Conservation (phyloP, 768 basidiomycete genomes). For the Auriscalpium microsporum region DNA sequence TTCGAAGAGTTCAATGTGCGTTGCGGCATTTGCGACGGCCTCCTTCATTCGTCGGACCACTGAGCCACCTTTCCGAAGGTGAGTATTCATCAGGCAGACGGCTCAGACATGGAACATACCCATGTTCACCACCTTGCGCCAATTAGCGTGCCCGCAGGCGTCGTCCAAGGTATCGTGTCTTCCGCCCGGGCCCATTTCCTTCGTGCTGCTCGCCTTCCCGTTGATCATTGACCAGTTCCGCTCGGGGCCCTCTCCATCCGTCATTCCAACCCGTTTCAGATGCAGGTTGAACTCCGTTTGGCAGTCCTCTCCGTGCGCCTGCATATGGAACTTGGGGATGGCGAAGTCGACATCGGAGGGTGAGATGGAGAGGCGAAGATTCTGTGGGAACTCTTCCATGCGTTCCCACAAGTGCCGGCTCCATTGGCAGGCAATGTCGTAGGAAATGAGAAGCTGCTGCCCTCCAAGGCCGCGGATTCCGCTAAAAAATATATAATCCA, state of each 20-base stretch:
- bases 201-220: conserved; percentile 20
- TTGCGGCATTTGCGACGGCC: neutral
- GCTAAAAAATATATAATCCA: neutral
- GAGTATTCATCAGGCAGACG: neutral
- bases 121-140: conserved; percentile 21
- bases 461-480: neutral
- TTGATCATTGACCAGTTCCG: conserved; percentile 24
- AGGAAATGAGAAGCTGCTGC: neutral
- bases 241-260: conserved; percentile 30
- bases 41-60: neutral
- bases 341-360: neutral
- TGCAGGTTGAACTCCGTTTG: conserved; percentile 19
- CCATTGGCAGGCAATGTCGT: no score
- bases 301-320: conserved; percentile 18
- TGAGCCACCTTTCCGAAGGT: neutral
- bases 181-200: conserved; percentile 31
- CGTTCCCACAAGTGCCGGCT: conserved; percentile 12
- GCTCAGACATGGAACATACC: conserved; percentile 10
- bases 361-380: neutral
- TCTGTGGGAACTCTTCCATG: neutral
- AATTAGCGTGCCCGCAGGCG: conserved; percentile 20
- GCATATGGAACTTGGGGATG: conserved; percentile 27
- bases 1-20: neutral
- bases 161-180: no score
- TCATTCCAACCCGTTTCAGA: conserved; percentile 21